Percentiles rank a stretch among this genome's conserved stretches.
Evolutionary conservation across 73 alveolate genomes (phyloP).

Genomic region (Paramecium caudatum): DNA sequence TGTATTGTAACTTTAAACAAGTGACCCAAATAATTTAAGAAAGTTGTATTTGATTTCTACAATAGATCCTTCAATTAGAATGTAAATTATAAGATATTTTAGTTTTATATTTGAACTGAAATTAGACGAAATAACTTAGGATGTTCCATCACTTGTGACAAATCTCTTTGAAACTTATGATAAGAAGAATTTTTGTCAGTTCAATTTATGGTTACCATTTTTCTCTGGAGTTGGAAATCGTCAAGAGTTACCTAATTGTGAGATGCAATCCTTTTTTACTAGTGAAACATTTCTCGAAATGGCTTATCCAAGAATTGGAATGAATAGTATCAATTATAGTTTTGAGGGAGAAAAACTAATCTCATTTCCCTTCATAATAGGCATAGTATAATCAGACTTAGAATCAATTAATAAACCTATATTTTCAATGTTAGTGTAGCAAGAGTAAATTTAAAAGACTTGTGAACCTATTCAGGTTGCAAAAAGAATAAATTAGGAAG

Average conservation of each 20-base stretch:
- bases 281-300: conserved; percentile 1
- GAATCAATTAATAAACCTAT: conserved; percentile 47
- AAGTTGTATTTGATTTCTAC: conserved; percentile 38
- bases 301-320: not conserved
- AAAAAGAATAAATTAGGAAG: not conserved
- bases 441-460: not conserved
- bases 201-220: conserved; percentile 51
- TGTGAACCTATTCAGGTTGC: not conserved
- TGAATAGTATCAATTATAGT: conserved; percentile 42
- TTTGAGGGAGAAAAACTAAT: conserved; percentile 36
- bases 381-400: conserved; percentile 36
- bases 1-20: not conserved
- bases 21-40: not conserved
- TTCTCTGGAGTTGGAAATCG: conserved; percentile 16
- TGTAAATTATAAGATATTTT: not conserved
- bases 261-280: not conserved
- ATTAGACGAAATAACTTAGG: not conserved
- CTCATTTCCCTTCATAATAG: conserved; percentile 10
- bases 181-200: not conserved
- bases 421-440: conserved; percentile 19
- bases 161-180: conserved; percentile 47
- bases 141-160: not conserved
- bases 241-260: not conserved
- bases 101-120: conserved; percentile 16
- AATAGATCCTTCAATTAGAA: conserved; percentile 43